Conservation (phyloP, 2,329 filamentous ascomycete genomes). For the Didymella pomorum region DNA sequence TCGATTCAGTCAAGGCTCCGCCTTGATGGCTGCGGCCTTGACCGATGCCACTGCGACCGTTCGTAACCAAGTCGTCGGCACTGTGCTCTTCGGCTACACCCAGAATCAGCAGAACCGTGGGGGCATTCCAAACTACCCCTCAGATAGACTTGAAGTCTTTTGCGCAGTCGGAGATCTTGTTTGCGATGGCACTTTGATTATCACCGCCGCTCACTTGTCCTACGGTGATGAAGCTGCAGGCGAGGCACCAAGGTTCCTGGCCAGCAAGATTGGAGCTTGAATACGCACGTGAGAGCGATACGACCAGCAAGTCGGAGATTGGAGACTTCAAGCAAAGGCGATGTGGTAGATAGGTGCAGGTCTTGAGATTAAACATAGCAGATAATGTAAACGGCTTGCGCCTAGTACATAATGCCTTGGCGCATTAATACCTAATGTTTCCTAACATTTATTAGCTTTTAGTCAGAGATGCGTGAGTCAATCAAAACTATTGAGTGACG, state of each 20-base stretch:
- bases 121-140: slow-evolving; percentile 47
- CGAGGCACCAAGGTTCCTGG: slow-evolving; percentile 40
- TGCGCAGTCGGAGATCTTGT: slow-evolving; percentile 49
- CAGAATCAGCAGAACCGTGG: slow-evolving; percentile 50
- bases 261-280: slow-evolving; percentile 27
- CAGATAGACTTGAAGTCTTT: slow-evolving; percentile 46
- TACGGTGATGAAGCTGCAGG: slow-evolving; percentile 39
- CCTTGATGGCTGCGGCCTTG: slow-evolving; percentile 49
- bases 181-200: slow-evolving; percentile 45
- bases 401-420: no score
- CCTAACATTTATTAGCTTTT: no score
- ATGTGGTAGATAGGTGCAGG: no score
- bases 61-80: slow-evolving; percentile 47
- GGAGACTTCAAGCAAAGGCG: no score
- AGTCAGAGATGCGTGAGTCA: no score
- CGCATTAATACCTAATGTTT: no score
- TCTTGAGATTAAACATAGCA: no score
- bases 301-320: neutral
- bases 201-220: slow-evolving; percentile 46
- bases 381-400: no score
- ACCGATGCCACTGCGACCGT: slow-evolving; percentile 38
- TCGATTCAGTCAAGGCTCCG: slow-evolving; percentile 48
- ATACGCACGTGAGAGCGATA: neutral
- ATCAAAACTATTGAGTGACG: no score
- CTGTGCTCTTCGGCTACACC: slow-evolving; percentile 54